phyloP scores from a whole-genome alignment of 345 rosid species.

The Balakata baccata region DNA sequence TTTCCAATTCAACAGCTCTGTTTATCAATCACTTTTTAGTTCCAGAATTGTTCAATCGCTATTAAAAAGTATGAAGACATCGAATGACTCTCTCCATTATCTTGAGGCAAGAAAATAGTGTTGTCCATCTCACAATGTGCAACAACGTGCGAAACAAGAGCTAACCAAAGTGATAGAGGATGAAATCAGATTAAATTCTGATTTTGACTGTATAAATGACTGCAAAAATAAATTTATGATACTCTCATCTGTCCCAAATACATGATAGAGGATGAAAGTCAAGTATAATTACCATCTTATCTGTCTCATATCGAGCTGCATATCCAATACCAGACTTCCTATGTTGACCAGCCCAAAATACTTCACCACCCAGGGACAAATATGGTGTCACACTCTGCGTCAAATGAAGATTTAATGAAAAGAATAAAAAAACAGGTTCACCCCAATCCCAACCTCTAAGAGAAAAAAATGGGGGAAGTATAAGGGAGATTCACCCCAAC shows the following conservation, averaged over 20 bases:
- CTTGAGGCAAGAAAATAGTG: not conserved
- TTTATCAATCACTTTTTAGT: not conserved
- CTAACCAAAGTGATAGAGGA: not conserved
- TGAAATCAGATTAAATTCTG: not conserved
- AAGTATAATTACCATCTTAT: constrained; percentile 67
- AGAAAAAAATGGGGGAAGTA: not conserved
- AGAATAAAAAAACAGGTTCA: not conserved
- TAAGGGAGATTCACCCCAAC: not conserved
- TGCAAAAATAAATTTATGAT: not conserved
- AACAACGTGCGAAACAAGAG: not conserved
- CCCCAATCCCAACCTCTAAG: not conserved
- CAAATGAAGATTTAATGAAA: constrained; percentile 8
- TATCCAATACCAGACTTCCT: constrained; percentile 93
- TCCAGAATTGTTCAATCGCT: not conserved
- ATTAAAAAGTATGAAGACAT: not conserved
- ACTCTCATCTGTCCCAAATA: not conserved
- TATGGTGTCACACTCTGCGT: constrained; percentile 72
- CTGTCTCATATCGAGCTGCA: constrained; percentile 87
- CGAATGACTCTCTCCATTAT: not conserved
- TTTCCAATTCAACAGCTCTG: not conserved
- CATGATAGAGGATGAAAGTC: not conserved
- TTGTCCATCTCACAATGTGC: not conserved
- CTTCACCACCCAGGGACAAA: constrained; percentile 87
- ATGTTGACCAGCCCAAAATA: constrained; percentile 96
- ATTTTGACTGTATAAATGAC: not conserved